Base-by-base conservation (phyloP, 257 asterid species). In the Datura wrightii region DNA sequence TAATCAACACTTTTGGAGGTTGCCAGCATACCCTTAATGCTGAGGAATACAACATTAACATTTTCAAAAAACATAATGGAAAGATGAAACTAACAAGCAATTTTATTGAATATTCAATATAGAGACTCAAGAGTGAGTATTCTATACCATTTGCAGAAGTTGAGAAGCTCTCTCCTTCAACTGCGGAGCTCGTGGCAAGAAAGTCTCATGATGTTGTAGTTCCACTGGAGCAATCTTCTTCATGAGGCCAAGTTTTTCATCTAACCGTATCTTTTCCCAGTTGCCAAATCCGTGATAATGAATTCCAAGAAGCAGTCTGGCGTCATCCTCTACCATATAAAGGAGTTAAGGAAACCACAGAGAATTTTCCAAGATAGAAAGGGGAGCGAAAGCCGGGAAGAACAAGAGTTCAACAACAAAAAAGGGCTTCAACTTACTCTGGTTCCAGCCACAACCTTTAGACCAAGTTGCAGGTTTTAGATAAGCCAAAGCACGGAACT, bases 361-460 rank as follows among this genome's bases (percentile, higher is more conserved):
- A 69, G 4, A 46, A 84, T 10, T 37, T 10, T 55, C 55, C 41
- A 63, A 50, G 59, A 42, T 34, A 60, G 34, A 82, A 39, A 80
- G 5, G 79, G 13, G 65, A 37, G 34, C 36, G 39, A 37, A 19
- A 83, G 53, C n/a, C 31, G 72, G 41, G 50, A 79, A 79, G 56
- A 59, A 53, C 58, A 79, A 87, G 50, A 44, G 62, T 42, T 6
- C 36, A 86, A 59, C 72, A 46, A 60, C 55, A 79, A 82, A 83
- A 66, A 66, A 37, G 37, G 41, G 14, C 34, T 76, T 55, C 65
- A 78, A 93, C 98, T 91, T 92, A 97, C 99, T 97, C 89, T 93
- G 99, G 86, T 95, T 97, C 99, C 99, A 97, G 85, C 99, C 99
- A 93, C 99, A 97, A 56, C 99, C 99, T 90, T 95, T 97, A 72